Evolutionary conservation across 2,329 filamentous ascomycete species (phyloP), one percentile per base, ranked within the genome.

Genomic region (Cytospora schulzeri): DNA sequence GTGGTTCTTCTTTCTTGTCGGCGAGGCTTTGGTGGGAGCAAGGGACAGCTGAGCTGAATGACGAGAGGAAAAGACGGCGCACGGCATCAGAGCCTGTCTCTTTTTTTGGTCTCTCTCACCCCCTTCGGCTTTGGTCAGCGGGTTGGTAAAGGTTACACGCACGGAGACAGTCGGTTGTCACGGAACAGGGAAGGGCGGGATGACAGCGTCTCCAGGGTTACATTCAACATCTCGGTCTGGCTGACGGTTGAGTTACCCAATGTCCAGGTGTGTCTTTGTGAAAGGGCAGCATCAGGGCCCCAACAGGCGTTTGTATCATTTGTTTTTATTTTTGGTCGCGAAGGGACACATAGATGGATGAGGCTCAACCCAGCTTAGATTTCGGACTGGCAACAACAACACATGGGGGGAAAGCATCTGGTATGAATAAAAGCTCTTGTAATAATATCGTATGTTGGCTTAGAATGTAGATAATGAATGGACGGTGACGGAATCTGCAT

Each of bases 331-430:
- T 19, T 41, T 8, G 17, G 5, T 38, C 35, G 38, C 15, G 38
- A 41, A 17, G 51, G 51, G 22, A 52, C 33, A 24, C 22, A 17
- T 26, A 22, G 51, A 26, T 26, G 51, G 51, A 53, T 53, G 24
- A 22, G 51, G 51, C 51, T 55, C 52, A 55, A 55, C 52, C 24
- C 26, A 26, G 15, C 52, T 26, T n/a, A 33, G 17, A 55, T 33
- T 22, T 48, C 19, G 52, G 29, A 55, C n/a, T 31, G 52, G 26
- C 52, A 55, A 31, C 26, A 55, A 29, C 24, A n/a, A 31, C 15
- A 54, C 51, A 15, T 9, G 2, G 51, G 24, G 22, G 31, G n/a
- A 48, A 22, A 14, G 45, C 11, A 22, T 15, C 17, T n/a, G 52
- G n/a, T 19, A 15, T n/a, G 4, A 26, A 22, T 22, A 19, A 7